These are phyloP conservation scores for Fistulifera solaris DNA, from an alignment of 108 stramenopile genomes.

Conservation along the genomic window DNA sequence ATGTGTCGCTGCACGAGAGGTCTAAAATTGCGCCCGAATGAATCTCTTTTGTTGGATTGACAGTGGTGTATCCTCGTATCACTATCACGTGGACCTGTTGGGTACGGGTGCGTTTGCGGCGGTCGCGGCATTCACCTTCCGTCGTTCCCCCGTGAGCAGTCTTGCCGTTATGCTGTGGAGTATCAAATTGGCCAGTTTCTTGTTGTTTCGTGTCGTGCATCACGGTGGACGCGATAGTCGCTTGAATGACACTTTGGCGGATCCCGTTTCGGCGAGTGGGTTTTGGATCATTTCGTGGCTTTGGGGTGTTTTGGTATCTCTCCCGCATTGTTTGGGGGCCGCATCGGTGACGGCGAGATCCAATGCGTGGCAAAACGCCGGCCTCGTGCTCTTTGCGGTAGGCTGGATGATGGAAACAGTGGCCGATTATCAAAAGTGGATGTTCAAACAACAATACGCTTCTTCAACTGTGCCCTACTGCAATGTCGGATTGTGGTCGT, in stretches of 20 bases:
- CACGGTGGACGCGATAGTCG: conserved; percentile 46
- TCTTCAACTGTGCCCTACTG: conserved; percentile 40
- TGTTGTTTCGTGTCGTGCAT: conserved; percentile 52
- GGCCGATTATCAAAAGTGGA: conserved; percentile 74
- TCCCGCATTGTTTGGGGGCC: conserved; percentile 64
- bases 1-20: too few species aligned
- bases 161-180: conserved; percentile 46
- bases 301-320: conserved; percentile 56
- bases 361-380: conserved; percentile 12
- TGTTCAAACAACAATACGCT: conserved; percentile 43
- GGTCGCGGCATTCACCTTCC: neutral
- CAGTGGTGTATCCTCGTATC: conserved; percentile 13
- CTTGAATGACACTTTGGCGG: conserved; percentile 37
- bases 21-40: too few species aligned
- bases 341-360: conserved; percentile 16
- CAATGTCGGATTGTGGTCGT: conserved; percentile 62
- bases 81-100: conserved; percentile 65
- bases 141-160: conserved; percentile 17
- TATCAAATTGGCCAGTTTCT: conserved; percentile 53
- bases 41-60: neutral
- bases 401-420: conserved; percentile 52
- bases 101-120: conserved; percentile 74
- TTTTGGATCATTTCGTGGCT: conserved; percentile 67
- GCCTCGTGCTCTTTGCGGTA: conserved; percentile 26
- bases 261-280: conserved; percentile 30